Evolutionary conservation across 768 basidiomycete genomes (phyloP).

Genomic region (Lactarius psammicola): DNA sequence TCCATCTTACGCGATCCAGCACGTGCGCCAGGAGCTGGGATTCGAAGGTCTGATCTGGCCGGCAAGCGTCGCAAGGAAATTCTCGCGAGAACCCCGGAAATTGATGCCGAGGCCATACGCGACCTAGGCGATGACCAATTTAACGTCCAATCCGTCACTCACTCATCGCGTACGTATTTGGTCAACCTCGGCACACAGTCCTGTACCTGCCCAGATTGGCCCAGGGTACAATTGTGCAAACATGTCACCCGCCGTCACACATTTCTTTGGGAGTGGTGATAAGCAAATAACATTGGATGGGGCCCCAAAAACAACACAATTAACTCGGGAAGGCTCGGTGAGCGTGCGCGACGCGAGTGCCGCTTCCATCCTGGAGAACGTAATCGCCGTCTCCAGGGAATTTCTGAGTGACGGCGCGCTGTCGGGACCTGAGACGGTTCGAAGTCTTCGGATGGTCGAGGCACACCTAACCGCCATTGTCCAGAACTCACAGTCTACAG

Average conservation of each 20-base stretch:
- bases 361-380: no score
- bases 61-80: neutral
- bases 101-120: neutral
- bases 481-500: no score
- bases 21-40: neutral
- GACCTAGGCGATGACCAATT: neutral
- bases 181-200: neutral
- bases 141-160: neutral
- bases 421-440: no score
- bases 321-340: neutral
- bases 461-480: no score
- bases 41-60: neutral
- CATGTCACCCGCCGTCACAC: neutral
- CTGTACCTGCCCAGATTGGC: constrained; percentile 5
- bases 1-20: neutral
- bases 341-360: no score
- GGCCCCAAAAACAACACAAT: neutral
- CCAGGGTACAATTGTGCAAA: neutral
- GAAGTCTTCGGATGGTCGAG: no score
- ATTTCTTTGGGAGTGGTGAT: neutral
- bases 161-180: neutral
- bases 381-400: no score
- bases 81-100: neutral
- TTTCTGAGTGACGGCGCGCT: no score
- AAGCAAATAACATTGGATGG: neutral